Evolutionary conservation across 768 basidiomycete species (phyloP).

Genomic region (Phanerochaete carnosa): DNA sequence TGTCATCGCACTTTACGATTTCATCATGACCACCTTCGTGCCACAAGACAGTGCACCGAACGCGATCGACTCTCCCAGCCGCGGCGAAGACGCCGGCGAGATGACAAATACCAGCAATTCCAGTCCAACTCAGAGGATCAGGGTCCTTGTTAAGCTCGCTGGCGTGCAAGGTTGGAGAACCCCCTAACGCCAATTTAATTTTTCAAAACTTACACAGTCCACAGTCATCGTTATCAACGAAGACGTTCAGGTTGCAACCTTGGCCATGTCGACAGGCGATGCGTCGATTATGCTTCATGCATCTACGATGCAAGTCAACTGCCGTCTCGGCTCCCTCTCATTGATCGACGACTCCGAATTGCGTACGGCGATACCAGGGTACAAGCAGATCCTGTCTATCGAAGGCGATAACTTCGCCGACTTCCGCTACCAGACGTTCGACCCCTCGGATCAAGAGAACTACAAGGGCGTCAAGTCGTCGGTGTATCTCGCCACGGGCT

Average conservation of each 20-base stretch:
- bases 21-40: constrained; percentile 96
- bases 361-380: constrained; percentile 53
- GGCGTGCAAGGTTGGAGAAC: constrained; percentile 66
- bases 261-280: constrained; percentile 87
- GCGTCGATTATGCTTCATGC: constrained; percentile 72
- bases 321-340: constrained; percentile 79
- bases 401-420: constrained; percentile 93
- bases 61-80: not conserved
- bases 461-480: constrained; percentile 83
- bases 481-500: constrained; percentile 80
- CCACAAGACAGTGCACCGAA: constrained; percentile 27
- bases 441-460: constrained; percentile 59
- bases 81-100: not conserved
- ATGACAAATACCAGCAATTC: not conserved
- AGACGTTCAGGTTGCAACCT: constrained; percentile 68
- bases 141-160: constrained; percentile 78
- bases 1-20: constrained; percentile 88
- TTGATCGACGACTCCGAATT: constrained; percentile 69
- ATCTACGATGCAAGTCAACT: constrained; percentile 73
- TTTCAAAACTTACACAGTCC: constrained; percentile 4
- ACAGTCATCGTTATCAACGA: constrained; percentile 79
- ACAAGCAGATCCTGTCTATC: constrained; percentile 86
- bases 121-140: constrained; percentile 50
- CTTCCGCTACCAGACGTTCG: constrained; percentile 90
- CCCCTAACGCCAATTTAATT: not conserved